Evolutionary conservation across 1,139 yeast genomes (phyloP).

Genomic region (Lodderomyces oxycetoniae): DNA sequence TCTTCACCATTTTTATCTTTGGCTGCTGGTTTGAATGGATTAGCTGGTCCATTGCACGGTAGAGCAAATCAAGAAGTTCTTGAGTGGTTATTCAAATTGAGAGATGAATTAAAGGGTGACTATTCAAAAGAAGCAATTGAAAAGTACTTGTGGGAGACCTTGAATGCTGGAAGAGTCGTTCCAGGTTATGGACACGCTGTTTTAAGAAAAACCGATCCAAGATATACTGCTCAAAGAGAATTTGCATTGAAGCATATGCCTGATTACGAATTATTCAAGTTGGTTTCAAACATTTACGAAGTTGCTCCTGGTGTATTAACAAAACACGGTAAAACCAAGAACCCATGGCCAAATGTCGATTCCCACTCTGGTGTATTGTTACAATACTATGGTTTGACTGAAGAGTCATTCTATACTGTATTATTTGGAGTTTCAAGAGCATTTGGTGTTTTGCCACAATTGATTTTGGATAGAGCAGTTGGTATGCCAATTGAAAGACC

Average conservation of each 20-base stretch:
- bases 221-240: slow-evolving; percentile 96
- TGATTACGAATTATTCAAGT: slow-evolving; percentile 85
- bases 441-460: slow-evolving; percentile 94
- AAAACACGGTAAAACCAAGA: slow-evolving; percentile 97
- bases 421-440: slow-evolving; percentile 98
- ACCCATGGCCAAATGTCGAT: slow-evolving; percentile 99
- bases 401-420: slow-evolving; percentile 95
- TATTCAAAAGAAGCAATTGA: slow-evolving; percentile 72
- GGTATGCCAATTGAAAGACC: slow-evolving; percentile 98
- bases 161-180: slow-evolving; percentile 89
- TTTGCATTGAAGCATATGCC: slow-evolving; percentile 97
- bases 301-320: slow-evolving; percentile 94
- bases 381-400: slow-evolving; percentile 95
- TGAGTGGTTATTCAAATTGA: slow-evolving; percentile 85
- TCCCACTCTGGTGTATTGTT: slow-evolving; percentile 95
- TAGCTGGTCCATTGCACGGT: slow-evolving; percentile 98
- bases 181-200: slow-evolving; percentile 99
- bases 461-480: slow-evolving; percentile 92
- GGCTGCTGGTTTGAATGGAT: slow-evolving; percentile 93
- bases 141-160: slow-evolving; percentile 85
- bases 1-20: slow-evolving; percentile 90
- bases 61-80: slow-evolving; percentile 98
- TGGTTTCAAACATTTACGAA: slow-evolving; percentile 85
- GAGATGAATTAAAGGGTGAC: slow-evolving; percentile 68
- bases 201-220: slow-evolving; percentile 93